These are phyloP conservation scores for Metschnikowia henanensis DNA, from an alignment of 805 yeast species.

Conservation along the genomic window DNA sequence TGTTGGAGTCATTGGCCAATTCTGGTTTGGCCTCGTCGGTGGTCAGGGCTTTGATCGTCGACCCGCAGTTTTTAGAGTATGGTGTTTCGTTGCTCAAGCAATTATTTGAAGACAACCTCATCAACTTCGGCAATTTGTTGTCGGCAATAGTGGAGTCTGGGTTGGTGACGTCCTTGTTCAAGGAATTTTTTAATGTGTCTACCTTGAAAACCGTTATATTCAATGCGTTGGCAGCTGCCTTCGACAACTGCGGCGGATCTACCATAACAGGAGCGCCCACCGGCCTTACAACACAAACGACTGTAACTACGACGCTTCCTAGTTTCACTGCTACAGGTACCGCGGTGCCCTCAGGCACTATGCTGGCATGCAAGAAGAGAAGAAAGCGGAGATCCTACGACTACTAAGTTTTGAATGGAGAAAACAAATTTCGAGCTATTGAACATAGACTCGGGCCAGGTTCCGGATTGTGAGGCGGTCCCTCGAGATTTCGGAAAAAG, in stretches of 20 bases:
- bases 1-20: slow-evolving; percentile 43
- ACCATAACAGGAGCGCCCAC: slow-evolving; percentile 24
- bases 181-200: slow-evolving; percentile 37
- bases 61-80: slow-evolving; percentile 34
- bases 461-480: too few species aligned
- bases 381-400: slow-evolving; percentile 30
- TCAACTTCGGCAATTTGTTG: slow-evolving; percentile 28
- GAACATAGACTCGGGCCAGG: too few species aligned
- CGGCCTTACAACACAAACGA: slow-evolving; percentile 22
- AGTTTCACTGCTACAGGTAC: slow-evolving; percentile 22
- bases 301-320: slow-evolving; percentile 27
- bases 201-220: slow-evolving; percentile 41
- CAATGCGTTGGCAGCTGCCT: slow-evolving; percentile 44
- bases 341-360: slow-evolving; percentile 19
- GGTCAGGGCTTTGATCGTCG: slow-evolving; percentile 37
- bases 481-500: too few species aligned
- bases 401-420: slow-evolving; percentile 12
- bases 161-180: slow-evolving; percentile 35
- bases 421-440: too few species aligned
- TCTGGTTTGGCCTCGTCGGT: slow-evolving; percentile 43
- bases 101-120: slow-evolving; percentile 30
- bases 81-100: slow-evolving; percentile 39
- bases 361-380: slow-evolving; percentile 21
- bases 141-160: slow-evolving; percentile 36
- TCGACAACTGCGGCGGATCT: slow-evolving; percentile 35